phyloP scores from a whole-genome alignment of 1,139 yeast genomes.

The Petasospora fabianii region DNA sequence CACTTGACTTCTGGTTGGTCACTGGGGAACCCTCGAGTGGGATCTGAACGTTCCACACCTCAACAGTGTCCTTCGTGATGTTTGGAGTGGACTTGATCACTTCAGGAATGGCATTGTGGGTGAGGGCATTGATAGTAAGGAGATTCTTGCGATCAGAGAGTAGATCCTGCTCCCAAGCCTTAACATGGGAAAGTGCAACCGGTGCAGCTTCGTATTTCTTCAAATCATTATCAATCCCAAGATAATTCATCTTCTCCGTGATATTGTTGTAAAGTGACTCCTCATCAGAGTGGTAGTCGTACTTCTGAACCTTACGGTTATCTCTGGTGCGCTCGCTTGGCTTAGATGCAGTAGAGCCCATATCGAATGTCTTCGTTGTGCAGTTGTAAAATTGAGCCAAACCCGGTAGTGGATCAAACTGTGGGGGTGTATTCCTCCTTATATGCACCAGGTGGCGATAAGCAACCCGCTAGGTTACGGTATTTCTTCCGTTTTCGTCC shows the following conservation, averaged over 20 bases:
- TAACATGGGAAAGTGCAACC: constrained; percentile 34
- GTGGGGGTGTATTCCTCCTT: too few relatives aligned
- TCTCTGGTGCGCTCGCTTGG: not conserved
- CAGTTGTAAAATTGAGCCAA: too few relatives aligned
- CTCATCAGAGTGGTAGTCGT: constrained; percentile 5
- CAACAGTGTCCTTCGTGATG: constrained; percentile 14
- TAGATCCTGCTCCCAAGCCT: constrained; percentile 50
- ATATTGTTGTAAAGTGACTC: constrained; percentile 1
- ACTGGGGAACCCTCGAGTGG: constrained; percentile 60
- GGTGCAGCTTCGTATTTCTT: constrained; percentile 28
- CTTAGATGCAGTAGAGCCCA: not conserved
- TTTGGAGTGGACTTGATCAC: constrained; percentile 37
- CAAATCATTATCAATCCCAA: not conserved
- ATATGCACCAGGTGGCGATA: too few relatives aligned
- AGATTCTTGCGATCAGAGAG: constrained; percentile 50
- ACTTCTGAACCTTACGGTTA: constrained; percentile 11
- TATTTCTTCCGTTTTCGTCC: too few relatives aligned
- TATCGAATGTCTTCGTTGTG: too few relatives aligned
- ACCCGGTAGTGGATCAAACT: too few relatives aligned
- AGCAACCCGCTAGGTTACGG: too few relatives aligned
- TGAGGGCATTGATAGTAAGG: constrained; percentile 57
- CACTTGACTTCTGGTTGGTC: constrained; percentile 67
- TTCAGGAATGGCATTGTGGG: constrained; percentile 45
- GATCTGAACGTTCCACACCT: constrained; percentile 54
- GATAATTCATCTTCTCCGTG: constrained; percentile 4